These are phyloP conservation scores for Berkeleyomyces basicola DNA, from an alignment of 2,329 filamentous ascomycete species.

Conservation along the genomic window DNA sequence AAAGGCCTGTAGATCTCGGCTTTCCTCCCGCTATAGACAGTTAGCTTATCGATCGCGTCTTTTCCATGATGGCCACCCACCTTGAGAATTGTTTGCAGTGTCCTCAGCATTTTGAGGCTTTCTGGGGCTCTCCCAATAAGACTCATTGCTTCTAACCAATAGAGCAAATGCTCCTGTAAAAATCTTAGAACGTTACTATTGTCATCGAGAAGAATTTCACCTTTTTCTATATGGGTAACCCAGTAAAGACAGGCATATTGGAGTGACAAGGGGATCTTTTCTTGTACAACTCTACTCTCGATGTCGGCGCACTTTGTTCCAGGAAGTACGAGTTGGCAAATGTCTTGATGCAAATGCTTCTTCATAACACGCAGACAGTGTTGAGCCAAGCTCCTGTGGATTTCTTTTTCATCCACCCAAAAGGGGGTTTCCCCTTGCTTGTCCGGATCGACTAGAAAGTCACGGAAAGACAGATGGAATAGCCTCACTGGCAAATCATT, in stretches of 20 bases:
- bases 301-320: background rate
- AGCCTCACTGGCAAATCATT: background rate
- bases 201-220: conserved; percentile 15
- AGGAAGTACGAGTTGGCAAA: background rate
- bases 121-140: background rate
- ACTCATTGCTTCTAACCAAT: background rate
- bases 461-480: background rate
- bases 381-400: background rate
- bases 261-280: background rate
- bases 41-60: background rate
- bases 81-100: background rate
- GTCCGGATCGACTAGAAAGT: background rate
- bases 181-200: conserved; percentile 19
- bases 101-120: background rate
- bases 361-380: background rate
- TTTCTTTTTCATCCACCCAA: background rate
- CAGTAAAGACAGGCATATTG: background rate
- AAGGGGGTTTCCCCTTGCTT: background rate
- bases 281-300: background rate
- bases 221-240: background rate
- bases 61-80: background rate
- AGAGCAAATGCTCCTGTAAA: conserved; percentile 11
- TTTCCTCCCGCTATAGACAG: background rate
- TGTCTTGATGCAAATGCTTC: background rate
- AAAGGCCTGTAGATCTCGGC: background rate